phyloP scores from a whole-genome alignment of 2,329 filamentous ascomycete species.

The Drechslerella stenobrocha region DNA sequence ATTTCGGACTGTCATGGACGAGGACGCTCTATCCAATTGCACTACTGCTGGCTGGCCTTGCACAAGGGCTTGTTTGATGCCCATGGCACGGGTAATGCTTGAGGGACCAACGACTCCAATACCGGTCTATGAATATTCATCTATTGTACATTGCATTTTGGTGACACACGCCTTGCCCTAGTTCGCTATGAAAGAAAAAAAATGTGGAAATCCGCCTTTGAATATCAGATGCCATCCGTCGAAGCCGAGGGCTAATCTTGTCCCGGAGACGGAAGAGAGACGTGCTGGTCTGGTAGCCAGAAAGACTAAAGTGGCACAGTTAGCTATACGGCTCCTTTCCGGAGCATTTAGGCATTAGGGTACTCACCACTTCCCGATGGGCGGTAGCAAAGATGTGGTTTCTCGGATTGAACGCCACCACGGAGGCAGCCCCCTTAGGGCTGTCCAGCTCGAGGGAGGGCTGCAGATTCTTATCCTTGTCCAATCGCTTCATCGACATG shows the following conservation, averaged over 20 bases:
- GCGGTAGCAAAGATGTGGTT: slow-evolving; percentile 91
- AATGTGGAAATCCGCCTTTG: too few species aligned
- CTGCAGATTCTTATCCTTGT: slow-evolving; percentile 64
- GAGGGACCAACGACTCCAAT: not conserved
- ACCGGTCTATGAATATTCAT: not conserved
- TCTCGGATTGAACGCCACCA: slow-evolving; percentile 85
- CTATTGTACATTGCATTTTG: not conserved
- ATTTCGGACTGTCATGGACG: too few species aligned
- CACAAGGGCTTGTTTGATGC: too few species aligned
- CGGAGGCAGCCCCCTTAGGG: slow-evolving; percentile 67
- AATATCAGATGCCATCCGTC: too few species aligned
- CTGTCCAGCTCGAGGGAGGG: slow-evolving; percentile 63
- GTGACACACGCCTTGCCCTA: too few species aligned
- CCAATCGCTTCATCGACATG: slow-evolving; percentile 62
- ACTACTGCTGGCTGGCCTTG: too few species aligned
- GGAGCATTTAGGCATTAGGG: not conserved
- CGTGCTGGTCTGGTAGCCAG: slow-evolving; percentile 53
- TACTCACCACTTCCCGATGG: slow-evolving; percentile 71
- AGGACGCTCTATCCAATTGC: too few species aligned
- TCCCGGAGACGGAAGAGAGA: slow-evolving; percentile 49
- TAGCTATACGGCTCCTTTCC: not conserved
- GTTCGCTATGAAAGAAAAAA: too few species aligned
- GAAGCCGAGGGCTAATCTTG: too few species aligned
- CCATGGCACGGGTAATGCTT: too few species aligned
- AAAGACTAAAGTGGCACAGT: slow-evolving; percentile 49